A percentile compares a stretch with the other conserved stretches of the same genome.
Conservation (phyloP, 2,329 filamentous ascomycete genomes). For the Macroventuria anomochaeta region DNA sequence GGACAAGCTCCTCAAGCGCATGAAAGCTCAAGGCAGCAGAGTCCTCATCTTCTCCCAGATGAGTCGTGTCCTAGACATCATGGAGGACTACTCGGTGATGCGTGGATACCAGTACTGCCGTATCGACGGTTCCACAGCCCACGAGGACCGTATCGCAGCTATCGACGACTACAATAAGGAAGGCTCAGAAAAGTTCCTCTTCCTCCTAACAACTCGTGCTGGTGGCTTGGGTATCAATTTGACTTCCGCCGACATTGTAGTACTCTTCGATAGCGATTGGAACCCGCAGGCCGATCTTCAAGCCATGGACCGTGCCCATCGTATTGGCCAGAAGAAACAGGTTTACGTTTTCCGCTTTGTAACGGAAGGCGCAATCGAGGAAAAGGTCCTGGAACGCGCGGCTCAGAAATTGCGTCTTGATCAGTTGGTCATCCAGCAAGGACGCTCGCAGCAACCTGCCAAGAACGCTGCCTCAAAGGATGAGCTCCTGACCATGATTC, state of each 20-base stretch:
- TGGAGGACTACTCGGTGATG: slow-evolving; percentile 98
- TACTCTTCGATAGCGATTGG: slow-evolving; percentile 98
- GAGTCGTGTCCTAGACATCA: slow-evolving; percentile 94
- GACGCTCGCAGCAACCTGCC: slow-evolving; percentile 85
- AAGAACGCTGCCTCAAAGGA: slow-evolving; percentile 96
- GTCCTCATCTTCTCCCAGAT: slow-evolving; percentile 99
- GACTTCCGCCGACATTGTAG: slow-evolving; percentile 91
- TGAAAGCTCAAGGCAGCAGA: slow-evolving; percentile 85
- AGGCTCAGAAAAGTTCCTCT: slow-evolving; percentile 86
- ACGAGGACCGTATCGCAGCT: slow-evolving; percentile 95
- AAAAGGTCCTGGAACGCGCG: slow-evolving; percentile 95
- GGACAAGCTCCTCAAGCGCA: slow-evolving; percentile 84
- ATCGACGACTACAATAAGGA: slow-evolving; percentile 99
- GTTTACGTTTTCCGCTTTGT: slow-evolving; percentile 96
- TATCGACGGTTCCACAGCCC: slow-evolving; percentile 94
- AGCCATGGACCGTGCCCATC: slow-evolving; percentile 97
- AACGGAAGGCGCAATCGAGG: slow-evolving; percentile 97
- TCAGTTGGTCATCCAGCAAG: slow-evolving; percentile 97
- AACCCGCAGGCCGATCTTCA: slow-evolving; percentile 98
- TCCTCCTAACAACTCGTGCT: slow-evolving; percentile 91
- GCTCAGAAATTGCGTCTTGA: slow-evolving; percentile 96
- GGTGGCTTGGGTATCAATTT: slow-evolving; percentile 97
- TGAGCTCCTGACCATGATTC: slow-evolving; percentile 96
- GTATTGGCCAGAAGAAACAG: slow-evolving; percentile 98
- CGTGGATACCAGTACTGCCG: slow-evolving; percentile 93